phyloP scores from a whole-genome alignment of 2,329 filamentous ascomycete genomes.

The Epichloe hybrida region DNA sequence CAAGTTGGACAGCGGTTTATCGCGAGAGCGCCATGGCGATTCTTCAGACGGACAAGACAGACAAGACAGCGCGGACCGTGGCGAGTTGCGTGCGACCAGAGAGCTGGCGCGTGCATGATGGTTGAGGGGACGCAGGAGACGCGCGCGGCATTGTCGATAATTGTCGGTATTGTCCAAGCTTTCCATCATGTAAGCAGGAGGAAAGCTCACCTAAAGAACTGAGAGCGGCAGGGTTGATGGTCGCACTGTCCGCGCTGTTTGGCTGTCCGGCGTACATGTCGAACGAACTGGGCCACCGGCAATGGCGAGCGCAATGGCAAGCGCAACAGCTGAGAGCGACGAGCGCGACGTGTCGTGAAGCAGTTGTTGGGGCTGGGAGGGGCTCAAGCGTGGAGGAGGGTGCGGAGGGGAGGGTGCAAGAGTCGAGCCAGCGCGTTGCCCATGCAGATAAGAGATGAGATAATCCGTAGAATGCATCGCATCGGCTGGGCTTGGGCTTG shows the following conservation, averaged over 20 bases:
- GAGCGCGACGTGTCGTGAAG: slow-evolving; percentile 48
- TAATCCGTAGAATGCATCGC: no score
- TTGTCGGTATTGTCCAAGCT: neutral
- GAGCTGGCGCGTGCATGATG: neutral
- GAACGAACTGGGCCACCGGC: slow-evolving; percentile 12
- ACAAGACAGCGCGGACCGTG: neutral
- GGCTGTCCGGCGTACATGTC: slow-evolving; percentile 32
- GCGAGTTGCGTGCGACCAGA: neutral
- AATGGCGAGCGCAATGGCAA: slow-evolving; percentile 5
- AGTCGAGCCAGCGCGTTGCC: slow-evolving; percentile 29
- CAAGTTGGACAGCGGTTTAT: neutral
- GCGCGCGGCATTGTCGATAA: neutral
- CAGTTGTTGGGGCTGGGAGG: slow-evolving; percentile 35
- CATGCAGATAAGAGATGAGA: slow-evolving; percentile 33
- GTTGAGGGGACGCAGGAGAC: neutral
- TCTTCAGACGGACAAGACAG: neutral
- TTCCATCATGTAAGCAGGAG: neutral
- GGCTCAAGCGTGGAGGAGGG: slow-evolving; percentile 25
- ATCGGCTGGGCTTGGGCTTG: no score
- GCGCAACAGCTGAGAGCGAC: slow-evolving; percentile 16
- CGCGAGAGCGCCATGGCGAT: neutral
- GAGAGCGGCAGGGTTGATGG: slow-evolving; percentile 81
- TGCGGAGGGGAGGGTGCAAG: slow-evolving; percentile 21
- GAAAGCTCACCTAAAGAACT: slow-evolving; percentile 55
- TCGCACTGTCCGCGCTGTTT: slow-evolving; percentile 71